Evolutionary conservation across 129 eudicot genomes (phyloP).

Genomic region (Pulicaria dysenterica): DNA sequence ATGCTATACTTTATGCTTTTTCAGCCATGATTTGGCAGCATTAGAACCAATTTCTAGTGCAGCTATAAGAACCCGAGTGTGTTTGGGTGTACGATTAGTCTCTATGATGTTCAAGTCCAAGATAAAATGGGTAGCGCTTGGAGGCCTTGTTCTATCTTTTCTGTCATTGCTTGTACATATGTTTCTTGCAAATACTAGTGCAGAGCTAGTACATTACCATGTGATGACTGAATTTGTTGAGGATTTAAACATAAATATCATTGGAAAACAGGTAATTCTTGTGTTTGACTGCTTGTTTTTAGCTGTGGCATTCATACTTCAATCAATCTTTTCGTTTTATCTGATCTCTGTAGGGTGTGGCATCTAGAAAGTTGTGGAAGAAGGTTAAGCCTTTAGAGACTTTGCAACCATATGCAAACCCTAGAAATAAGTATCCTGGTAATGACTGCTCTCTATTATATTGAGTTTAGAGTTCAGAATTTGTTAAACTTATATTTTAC

Average conservation of each 20-base stretch:
- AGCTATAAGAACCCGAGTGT: slow-evolving; percentile 33
- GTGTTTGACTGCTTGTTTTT: not conserved
- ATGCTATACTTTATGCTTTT: slow-evolving; percentile 13
- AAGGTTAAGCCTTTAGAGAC: slow-evolving; percentile 57
- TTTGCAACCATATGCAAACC: slow-evolving; percentile 73
- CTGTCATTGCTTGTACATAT: slow-evolving; percentile 74
- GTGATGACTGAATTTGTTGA: slow-evolving; percentile 51
- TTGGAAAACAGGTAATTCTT: slow-evolving; percentile 38
- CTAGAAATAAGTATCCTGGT: slow-evolving; percentile 74
- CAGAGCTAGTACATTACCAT: slow-evolving; percentile 48
- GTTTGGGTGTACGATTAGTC: slow-evolving; percentile 14
- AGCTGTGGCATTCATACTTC: not conserved
- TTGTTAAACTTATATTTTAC: not conserved
- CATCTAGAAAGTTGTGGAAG: slow-evolving; percentile 71
- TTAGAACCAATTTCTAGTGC: slow-evolving; percentile 23
- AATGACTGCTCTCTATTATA: slow-evolving; percentile 22
- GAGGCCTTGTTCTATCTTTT: slow-evolving; percentile 67
- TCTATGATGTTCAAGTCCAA: slow-evolving; percentile 69
- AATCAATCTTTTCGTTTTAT: slow-evolving; percentile 2
- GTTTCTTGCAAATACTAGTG: slow-evolving; percentile 74
- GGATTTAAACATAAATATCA: slow-evolving; percentile 40
- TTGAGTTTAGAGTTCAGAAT: not conserved
- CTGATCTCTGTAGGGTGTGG: slow-evolving; percentile 47
- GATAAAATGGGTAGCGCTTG: slow-evolving; percentile 71
- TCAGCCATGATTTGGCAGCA: slow-evolving; percentile 33